These are phyloP conservation scores for Naegleria lovaniensis DNA, from an alignment of 208 protist genomes.

Conservation along the genomic window DNA sequence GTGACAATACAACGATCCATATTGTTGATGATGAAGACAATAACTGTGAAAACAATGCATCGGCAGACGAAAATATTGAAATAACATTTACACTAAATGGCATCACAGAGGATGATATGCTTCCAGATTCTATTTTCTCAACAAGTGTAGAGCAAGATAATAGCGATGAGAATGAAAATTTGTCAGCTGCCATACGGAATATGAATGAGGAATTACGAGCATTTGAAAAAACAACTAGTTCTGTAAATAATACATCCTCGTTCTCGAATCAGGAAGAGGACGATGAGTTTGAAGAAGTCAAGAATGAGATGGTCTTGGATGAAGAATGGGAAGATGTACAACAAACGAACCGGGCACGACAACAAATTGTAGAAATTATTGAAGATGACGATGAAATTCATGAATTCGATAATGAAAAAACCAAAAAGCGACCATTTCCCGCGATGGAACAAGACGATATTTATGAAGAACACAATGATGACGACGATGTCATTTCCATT, in stretches of 20 bases:
- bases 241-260: background rate
- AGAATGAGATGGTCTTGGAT: background rate
- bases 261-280: background rate
- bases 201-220: background rate
- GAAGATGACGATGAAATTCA: background rate
- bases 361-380: background rate
- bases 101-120: background rate
- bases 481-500: background rate
- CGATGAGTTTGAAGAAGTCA: background rate
- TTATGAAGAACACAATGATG: background rate
- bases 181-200: background rate
- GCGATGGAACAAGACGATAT: background rate
- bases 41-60: background rate
- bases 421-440: background rate
- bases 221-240: background rate
- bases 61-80: background rate
- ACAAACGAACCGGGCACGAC: too few relatives aligned
- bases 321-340: background rate
- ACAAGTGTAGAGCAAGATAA: background rate
- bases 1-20: background rate
- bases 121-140: conserved; percentile 6
- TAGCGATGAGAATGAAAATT: background rate
- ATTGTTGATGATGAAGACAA: background rate
- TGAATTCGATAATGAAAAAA: background rate
- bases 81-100: background rate